A percentile compares a stretch with the other conserved stretches of the same genome.
Conservation (phyloP, 2,329 filamentous ascomycete genomes). For the Monosporascus sp. region DNA sequence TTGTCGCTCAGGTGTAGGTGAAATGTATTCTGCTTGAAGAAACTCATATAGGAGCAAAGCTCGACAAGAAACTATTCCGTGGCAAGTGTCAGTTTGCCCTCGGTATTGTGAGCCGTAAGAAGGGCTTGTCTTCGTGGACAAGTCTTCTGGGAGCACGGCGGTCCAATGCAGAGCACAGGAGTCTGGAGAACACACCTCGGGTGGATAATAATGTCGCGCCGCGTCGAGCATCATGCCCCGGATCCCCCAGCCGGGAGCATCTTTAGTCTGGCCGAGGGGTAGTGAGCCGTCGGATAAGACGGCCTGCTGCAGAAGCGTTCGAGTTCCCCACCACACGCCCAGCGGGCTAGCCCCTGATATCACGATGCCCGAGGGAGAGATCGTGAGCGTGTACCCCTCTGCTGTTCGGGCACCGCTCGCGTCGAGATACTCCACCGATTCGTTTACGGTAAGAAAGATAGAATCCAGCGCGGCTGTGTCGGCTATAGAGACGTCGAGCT, state of each 20-base stretch:
- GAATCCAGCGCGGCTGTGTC: conserved; percentile 11
- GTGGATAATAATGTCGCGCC: conserved; percentile 52
- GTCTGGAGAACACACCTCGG: conserved; percentile 22
- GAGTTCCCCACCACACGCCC: conserved; percentile 55
- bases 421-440: conserved; percentile 35
- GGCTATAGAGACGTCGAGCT: conserved; percentile 23
- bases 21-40: conserved; percentile 57
- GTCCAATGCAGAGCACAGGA: neutral
- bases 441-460: conserved; percentile 44
- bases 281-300: conserved; percentile 35
- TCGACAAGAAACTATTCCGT: conserved; percentile 43
- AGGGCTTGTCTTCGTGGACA: neutral
- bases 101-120: neutral
- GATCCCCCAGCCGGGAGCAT: conserved; percentile 46
- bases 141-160: neutral
- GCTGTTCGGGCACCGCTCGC: conserved; percentile 41
- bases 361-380: conserved; percentile 34
- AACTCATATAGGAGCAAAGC: conserved; percentile 56
- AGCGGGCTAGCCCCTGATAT: conserved; percentile 50
- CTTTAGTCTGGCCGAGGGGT: conserved; percentile 36
- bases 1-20: conserved; percentile 57
- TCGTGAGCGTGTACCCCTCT: conserved; percentile 44
- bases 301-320: conserved; percentile 49
- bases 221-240: conserved; percentile 47
- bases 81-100: neutral